These are phyloP conservation scores for Avena eriantha DNA, from an alignment of 176 grass and related monocot genomes.

Conservation along the genomic window DNA sequence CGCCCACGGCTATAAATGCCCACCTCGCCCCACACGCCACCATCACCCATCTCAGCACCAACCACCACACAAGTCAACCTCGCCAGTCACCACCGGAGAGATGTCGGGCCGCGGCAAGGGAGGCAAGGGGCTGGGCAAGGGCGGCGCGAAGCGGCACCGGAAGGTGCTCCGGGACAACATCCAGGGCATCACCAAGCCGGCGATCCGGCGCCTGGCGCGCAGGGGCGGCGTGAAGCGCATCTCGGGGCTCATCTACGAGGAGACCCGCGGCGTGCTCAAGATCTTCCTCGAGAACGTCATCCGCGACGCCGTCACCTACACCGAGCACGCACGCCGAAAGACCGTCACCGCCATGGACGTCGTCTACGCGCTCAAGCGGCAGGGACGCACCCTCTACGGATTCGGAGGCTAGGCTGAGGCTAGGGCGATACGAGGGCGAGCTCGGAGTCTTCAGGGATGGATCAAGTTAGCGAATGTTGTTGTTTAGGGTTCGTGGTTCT, in stretches of 20 bases:
- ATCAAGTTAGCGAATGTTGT: too few species aligned
- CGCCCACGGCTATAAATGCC: conserved; percentile 37
- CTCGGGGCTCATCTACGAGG: conserved; percentile 91
- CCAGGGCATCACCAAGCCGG: conserved; percentile 96
- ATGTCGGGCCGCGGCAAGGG: conserved; percentile 96
- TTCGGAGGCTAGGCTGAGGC: conserved; percentile 61
- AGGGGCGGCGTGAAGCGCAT: conserved; percentile 96
- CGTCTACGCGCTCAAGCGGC: conserved; percentile 93
- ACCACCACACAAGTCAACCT: neutral
- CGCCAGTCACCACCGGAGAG: neutral
- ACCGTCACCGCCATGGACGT: conserved; percentile 97
- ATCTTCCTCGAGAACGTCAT: conserved; percentile 99
- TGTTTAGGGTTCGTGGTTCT: too few species aligned
- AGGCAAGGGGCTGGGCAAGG: conserved; percentile 88
- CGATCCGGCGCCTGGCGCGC: conserved; percentile 73
- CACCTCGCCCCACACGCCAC: neutral
- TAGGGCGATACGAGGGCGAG: too few species aligned
- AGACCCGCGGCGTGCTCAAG: conserved; percentile 97
- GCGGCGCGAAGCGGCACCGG: conserved; percentile 82
- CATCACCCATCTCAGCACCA: neutral
- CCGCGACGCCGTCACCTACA: conserved; percentile 96
- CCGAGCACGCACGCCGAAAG: conserved; percentile 90
- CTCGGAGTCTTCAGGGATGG: too few species aligned
- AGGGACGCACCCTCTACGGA: conserved; percentile 89
- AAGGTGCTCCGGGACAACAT: conserved; percentile 98